Conservation (phyloP, 176 grass and related monocot species). For the Avena eriantha region DNA sequence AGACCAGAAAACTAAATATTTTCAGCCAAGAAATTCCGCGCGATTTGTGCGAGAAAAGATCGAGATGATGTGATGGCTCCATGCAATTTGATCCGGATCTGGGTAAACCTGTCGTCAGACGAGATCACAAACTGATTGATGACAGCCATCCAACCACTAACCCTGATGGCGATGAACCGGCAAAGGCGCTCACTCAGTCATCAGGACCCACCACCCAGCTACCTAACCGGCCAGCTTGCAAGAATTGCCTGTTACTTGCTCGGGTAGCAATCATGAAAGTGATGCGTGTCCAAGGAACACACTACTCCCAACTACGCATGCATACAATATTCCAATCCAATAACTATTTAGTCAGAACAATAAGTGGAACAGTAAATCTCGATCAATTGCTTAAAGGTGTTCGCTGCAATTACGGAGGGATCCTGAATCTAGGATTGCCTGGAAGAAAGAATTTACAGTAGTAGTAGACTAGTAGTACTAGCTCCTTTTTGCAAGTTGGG, state of each 20-base stretch:
- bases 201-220: constrained; percentile 39
- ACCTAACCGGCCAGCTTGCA: background rate
- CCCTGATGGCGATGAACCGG: constrained; percentile 39
- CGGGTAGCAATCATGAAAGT: constrained; percentile 44
- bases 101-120: constrained; percentile 25
- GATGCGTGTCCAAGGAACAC: constrained; percentile 27
- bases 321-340: constrained; percentile 8
- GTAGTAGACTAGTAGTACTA: background rate
- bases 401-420: constrained; percentile 4
- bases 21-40: background rate
- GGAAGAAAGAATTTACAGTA: constrained; percentile 12
- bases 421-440: constrained; percentile 25
- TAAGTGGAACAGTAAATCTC: background rate
- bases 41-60: background rate
- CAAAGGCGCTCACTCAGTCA: constrained; percentile 11
- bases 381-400: constrained; percentile 15
- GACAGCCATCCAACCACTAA: constrained; percentile 42
- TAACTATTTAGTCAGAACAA: background rate
- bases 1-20: background rate
- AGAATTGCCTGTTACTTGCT: constrained; percentile 42
- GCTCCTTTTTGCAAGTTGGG: background rate
- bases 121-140: constrained; percentile 28
- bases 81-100: constrained; percentile 37
- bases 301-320: constrained; percentile 5
- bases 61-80: constrained; percentile 38